Percentiles rank a stretch among this genome's conserved stretches.
Evolutionary conservation across 345 rosid species (phyloP).

Genomic region (Mallotus nudiflorus): DNA sequence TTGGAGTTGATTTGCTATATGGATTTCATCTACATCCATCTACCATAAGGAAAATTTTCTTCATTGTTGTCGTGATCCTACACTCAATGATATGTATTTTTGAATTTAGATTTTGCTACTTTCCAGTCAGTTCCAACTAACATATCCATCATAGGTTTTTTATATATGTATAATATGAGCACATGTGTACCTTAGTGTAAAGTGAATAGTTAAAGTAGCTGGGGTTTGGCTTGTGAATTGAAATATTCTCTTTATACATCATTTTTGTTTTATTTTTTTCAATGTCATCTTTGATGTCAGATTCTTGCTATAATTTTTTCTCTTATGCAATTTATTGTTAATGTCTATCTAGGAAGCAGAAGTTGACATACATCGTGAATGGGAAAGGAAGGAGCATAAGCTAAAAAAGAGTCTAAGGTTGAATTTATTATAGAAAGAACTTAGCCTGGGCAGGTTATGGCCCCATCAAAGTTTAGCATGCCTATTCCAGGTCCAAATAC

Average conservation of each 20-base stretch:
- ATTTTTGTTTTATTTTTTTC: neutral
- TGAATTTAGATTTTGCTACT: no score
- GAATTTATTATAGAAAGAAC: slow-evolving; percentile 63
- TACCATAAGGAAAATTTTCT: neutral
- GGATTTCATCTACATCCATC: neutral
- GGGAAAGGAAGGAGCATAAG: slow-evolving; percentile 87
- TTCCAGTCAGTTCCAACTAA: no score
- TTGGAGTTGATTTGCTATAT: neutral
- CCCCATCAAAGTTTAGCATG: slow-evolving; percentile 56
- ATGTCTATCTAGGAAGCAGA: slow-evolving; percentile 46
- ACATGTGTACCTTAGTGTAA: neutral
- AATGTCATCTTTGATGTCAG: neutral
- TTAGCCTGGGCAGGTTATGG: slow-evolving; percentile 55
- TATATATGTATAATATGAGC: neutral
- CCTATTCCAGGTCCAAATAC: slow-evolving; percentile 54
- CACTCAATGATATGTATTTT: neutral
- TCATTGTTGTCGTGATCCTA: neutral
- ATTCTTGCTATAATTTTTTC: neutral
- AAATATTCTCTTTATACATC: neutral
- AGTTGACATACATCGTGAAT: slow-evolving; percentile 71
- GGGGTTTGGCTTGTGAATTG: neutral
- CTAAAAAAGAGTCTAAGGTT: slow-evolving; percentile 71
- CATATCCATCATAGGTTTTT: no score
- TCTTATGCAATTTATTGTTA: neutral
- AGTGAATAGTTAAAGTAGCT: neutral